Base-by-base conservation (phyloP, 2,329 filamentous ascomycete genomes). In the Penicillium sp. region DNA sequence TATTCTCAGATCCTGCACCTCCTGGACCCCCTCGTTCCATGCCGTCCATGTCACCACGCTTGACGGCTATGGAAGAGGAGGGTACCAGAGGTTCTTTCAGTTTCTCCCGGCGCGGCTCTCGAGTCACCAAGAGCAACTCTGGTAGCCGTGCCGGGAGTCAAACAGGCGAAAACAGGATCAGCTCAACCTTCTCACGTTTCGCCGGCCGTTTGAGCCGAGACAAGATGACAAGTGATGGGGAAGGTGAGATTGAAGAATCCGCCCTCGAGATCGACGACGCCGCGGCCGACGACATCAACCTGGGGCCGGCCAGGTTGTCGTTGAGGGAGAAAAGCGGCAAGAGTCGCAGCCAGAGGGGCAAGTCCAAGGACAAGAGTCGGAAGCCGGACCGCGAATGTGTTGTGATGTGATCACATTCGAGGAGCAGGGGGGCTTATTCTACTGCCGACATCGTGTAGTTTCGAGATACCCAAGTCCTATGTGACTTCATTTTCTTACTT, bases 371-470 rank as follows among this genome's bases (percentile, higher is more conserved):
- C 55, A 78, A 72, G 66, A 69, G 64, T 50, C 68, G 63, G 44
- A 73, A 71, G 40, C 71, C 75, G 9, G 78, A 81, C 43, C 71
- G 78, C 50, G 78, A 81, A 61, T 81, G 78, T 66, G 18, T 39
- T 18, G 35, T 63, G 58, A 65, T 65, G 56, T 65, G 57, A 60
- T 47, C 27, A 31, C 18, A 35, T 16, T 14, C 10, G 16, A 54
- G 19, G 50, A 33, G 24, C 10, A 13, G 43, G 41, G 22, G 11
- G 5, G 10, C n/a, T 49, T 33, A 10, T 44, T 53, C 39, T 53
- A 36, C 47, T 54, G 22, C 41, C 40, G 50, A 24, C 47, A 14
- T 36, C 10, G 43, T 33, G 27, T 14, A 50, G 22, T 49, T 52
- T 62, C 19, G 55, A 56, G 59, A 64, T 60, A 60, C 55, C 56